Evolutionary conservation across 108 stramenopile genomes (phyloP).

Genomic region (Nitzschia sp.): DNA sequence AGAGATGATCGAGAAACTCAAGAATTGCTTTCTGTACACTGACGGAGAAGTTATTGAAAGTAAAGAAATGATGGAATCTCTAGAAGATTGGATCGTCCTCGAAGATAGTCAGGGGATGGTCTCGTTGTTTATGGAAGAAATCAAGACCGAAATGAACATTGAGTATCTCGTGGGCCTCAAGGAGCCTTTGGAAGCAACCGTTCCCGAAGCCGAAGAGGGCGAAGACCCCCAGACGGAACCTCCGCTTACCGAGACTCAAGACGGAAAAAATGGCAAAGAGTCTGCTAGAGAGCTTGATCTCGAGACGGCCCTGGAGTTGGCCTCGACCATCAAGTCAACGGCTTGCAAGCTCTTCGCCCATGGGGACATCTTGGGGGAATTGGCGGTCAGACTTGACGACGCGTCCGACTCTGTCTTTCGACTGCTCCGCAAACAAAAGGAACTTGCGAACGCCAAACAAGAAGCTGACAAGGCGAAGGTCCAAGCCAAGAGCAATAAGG

Average conservation of each 20-base stretch:
- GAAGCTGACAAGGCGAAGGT: slow-evolving; percentile 15
- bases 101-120: slow-evolving; percentile 20
- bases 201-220: slow-evolving; percentile 29
- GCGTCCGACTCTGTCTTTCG: slow-evolving; percentile 22
- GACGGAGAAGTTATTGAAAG: slow-evolving; percentile 13
- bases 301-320: slow-evolving; percentile 16
- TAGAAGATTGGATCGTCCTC: slow-evolving; percentile 28
- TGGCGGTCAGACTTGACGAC: slow-evolving; percentile 20
- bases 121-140: slow-evolving; percentile 19
- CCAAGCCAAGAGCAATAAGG: slow-evolving; percentile 2
- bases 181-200: slow-evolving; percentile 13
- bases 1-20: slow-evolving; percentile 24
- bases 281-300: slow-evolving; percentile 8
- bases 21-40: slow-evolving; percentile 16
- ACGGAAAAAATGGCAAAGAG: neutral
- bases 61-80: slow-evolving; percentile 16
- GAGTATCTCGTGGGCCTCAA: slow-evolving; percentile 19
- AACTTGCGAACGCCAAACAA: slow-evolving; percentile 7
- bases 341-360: slow-evolving; percentile 20
- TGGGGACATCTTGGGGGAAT: slow-evolving; percentile 22
- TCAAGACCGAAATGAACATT: slow-evolving; percentile 29
- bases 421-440: slow-evolving; percentile 22
- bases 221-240: slow-evolving; percentile 19
- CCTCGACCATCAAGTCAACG: slow-evolving; percentile 20
- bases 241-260: neutral